These are phyloP conservation scores for Pyracantha coccinea DNA, from an alignment of 331 rosid species.

Conservation along the genomic window DNA sequence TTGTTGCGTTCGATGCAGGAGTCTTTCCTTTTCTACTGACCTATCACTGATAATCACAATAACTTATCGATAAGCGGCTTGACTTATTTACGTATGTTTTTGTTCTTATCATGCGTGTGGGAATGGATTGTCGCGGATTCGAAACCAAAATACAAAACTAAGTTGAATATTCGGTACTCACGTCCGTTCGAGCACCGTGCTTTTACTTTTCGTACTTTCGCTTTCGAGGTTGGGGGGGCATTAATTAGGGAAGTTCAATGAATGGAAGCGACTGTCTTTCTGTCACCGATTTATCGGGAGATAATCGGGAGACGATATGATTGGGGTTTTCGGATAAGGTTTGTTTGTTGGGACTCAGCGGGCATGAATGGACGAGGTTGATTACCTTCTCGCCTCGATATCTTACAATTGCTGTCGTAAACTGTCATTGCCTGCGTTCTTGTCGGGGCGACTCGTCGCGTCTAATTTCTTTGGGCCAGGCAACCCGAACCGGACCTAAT, in stretches of 20 bases:
- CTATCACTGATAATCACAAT: conserved; percentile 8
- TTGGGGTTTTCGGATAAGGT: neutral
- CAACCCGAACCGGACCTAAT: neutral
- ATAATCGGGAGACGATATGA: neutral
- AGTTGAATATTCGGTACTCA: conserved; percentile 55
- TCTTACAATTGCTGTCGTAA: neutral
- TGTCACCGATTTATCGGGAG: neutral
- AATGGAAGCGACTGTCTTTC: neutral
- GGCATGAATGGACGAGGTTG: neutral
- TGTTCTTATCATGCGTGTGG: fast-evolving
- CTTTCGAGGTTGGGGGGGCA: conserved; percentile 9
- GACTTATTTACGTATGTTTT: fast-evolving
- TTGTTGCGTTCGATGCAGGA: conserved; percentile 79
- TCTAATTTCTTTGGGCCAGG: neutral
- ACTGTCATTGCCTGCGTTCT: neutral
- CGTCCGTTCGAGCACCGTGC: conserved; percentile 40
- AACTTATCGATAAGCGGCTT: fast-evolving
- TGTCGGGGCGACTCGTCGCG: neutral
- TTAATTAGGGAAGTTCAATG: neutral
- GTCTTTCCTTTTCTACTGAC: conserved; percentile 55
- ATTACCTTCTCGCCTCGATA: neutral
- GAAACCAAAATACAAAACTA: conserved; percentile 55
- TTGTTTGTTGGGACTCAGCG: neutral
- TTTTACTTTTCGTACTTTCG: conserved; percentile 18
- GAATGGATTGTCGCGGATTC: conserved; percentile 37